Conservation (phyloP, 2,329 filamentous ascomycete genomes). For the Biscogniauxia mediterranea region DNA sequence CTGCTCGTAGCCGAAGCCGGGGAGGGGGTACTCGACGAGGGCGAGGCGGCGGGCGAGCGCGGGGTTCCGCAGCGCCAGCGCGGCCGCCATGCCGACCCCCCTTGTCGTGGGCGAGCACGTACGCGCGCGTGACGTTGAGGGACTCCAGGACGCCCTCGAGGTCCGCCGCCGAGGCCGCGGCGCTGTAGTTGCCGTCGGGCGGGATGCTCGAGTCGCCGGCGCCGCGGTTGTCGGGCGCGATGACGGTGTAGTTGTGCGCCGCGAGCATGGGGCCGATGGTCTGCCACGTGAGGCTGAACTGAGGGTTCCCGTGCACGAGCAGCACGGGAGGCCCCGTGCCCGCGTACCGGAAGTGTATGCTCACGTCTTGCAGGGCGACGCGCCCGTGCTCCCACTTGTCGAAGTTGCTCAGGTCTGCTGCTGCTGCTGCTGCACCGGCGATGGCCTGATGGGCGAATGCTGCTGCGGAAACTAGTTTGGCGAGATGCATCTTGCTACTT, state of each 20-base stretch:
- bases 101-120: constrained; percentile 46
- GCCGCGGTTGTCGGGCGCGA: constrained; percentile 42
- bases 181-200: constrained; percentile 30
- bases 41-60: constrained; percentile 35
- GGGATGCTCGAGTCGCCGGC: constrained; percentile 41
- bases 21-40: constrained; percentile 40
- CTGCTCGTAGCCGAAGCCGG: constrained; percentile 41
- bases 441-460: constrained; percentile 1
- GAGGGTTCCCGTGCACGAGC: constrained; percentile 42
- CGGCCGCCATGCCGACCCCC: constrained; percentile 42
- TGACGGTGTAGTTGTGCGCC: constrained; percentile 42
- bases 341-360: constrained; percentile 42
- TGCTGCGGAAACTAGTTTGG: constrained; percentile 3
- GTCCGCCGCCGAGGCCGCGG: constrained; percentile 36
- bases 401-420: constrained; percentile 21
- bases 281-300: constrained; percentile 40
- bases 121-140: constrained; percentile 39
- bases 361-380: constrained; percentile 37
- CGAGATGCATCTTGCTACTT: constrained; percentile 5
- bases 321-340: constrained; percentile 40
- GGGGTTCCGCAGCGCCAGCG: constrained; percentile 39
- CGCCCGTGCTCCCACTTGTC: constrained; percentile 38
- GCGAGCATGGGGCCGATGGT: constrained; percentile 40
- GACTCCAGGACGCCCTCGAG: constrained; percentile 41
- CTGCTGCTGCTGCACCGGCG: background rate